Evolutionary conservation across 2,329 filamentous ascomycete species (phyloP).

Genomic region (Penicillium vulpinum): DNA sequence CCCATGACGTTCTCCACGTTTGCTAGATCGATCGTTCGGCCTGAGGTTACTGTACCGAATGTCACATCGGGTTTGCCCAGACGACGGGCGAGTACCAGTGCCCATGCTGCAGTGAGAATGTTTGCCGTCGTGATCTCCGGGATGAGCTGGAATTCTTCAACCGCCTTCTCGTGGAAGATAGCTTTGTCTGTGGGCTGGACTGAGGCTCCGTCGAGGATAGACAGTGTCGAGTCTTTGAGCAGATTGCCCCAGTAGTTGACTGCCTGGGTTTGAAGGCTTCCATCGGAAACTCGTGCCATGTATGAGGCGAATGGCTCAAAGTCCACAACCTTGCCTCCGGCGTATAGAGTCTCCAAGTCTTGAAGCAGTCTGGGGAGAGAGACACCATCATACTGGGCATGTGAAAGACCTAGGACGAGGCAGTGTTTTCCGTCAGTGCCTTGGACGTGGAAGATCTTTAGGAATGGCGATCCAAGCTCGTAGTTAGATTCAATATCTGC

Average conservation of each 20-base stretch:
- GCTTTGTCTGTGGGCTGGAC: slow-evolving; percentile 24
- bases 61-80: slow-evolving; percentile 54
- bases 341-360: slow-evolving; percentile 57
- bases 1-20: slow-evolving; percentile 58
- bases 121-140: slow-evolving; percentile 60
- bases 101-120: slow-evolving; percentile 64
- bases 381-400: slow-evolving; percentile 67
- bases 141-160: slow-evolving; percentile 46
- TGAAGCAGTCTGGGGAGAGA: slow-evolving; percentile 60
- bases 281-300: slow-evolving; percentile 34
- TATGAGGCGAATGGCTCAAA: slow-evolving; percentile 46
- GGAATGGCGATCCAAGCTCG: slow-evolving; percentile 58
- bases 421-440: slow-evolving; percentile 34
- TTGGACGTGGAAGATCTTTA: slow-evolving; percentile 55
- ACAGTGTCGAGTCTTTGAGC: slow-evolving; percentile 54
- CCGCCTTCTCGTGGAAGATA: slow-evolving; percentile 24
- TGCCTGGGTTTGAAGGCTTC: slow-evolving; percentile 49
- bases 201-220: slow-evolving; percentile 21
- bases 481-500: slow-evolving; percentile 55
- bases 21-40: slow-evolving; percentile 57
- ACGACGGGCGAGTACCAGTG: slow-evolving; percentile 57
- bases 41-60: slow-evolving; percentile 64
- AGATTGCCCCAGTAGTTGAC: slow-evolving; percentile 52
- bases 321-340: slow-evolving; percentile 30
- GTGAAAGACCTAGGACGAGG: slow-evolving; percentile 59